phyloP scores from a whole-genome alignment of 2,329 filamentous ascomycete genomes.

The Dryadomyces quercus-mongolicae region DNA sequence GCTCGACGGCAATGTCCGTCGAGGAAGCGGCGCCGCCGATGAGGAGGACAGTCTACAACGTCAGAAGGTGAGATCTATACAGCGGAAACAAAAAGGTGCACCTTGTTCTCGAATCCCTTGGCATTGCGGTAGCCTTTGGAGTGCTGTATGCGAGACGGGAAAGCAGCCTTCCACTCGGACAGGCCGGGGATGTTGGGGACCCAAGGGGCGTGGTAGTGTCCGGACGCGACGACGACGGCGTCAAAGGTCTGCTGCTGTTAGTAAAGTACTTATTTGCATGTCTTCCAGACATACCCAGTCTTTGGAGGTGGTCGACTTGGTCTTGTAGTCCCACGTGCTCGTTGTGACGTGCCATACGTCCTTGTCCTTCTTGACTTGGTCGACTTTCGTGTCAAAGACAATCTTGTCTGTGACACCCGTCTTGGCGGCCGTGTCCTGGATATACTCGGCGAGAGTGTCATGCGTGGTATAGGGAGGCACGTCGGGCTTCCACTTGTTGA shows the following conservation, averaged over 20 bases:
- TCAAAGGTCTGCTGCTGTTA: slow-evolving; percentile 35
- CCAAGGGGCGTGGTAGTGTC: slow-evolving; percentile 53
- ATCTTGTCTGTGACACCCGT: slow-evolving; percentile 38
- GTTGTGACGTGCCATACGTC: background rate
- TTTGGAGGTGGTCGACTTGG: background rate
- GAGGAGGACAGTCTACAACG: slow-evolving; percentile 30
- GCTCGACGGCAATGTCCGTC: slow-evolving; percentile 29
- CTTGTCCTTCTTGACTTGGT: slow-evolving; percentile 29
- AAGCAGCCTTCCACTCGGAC: slow-evolving; percentile 39
- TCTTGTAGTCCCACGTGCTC: slow-evolving; percentile 1
- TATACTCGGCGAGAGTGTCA: slow-evolving; percentile 42
- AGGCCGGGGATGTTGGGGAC: slow-evolving; percentile 50
- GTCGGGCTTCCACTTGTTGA: slow-evolving; percentile 41
- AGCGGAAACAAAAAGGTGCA: background rate
- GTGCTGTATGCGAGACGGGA: slow-evolving; percentile 44
- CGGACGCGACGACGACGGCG: slow-evolving; percentile 52
- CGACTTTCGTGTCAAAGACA: slow-evolving; percentile 47
- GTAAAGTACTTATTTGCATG: background rate
- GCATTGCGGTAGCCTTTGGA: slow-evolving; percentile 63
- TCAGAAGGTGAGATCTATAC: slow-evolving; percentile 13
- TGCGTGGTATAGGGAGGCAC: slow-evolving; percentile 50
- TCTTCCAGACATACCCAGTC: background rate
- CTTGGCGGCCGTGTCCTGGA: slow-evolving; percentile 42
- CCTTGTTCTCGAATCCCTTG: background rate
- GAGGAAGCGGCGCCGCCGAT: slow-evolving; percentile 39